phyloP scores from a whole-genome alignment of 2,329 filamentous ascomycete genomes.

The Colletotrichum gloeosporioides region DNA sequence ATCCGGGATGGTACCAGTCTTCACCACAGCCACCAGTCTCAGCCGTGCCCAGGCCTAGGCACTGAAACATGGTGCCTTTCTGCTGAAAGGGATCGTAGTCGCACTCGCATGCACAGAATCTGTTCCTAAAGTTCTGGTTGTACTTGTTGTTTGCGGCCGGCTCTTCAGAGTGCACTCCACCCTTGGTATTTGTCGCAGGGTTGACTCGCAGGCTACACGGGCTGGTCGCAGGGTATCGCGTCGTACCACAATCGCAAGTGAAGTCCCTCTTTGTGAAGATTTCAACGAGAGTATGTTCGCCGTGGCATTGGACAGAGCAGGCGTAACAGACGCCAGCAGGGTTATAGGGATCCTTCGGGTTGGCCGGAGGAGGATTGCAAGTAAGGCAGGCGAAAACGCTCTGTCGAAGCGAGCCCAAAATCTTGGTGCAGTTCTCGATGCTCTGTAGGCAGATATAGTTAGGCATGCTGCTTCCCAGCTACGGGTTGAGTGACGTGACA shows the following conservation, averaged over 20 bases:
- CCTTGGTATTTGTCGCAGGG: conserved; percentile 74
- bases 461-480: not conserved
- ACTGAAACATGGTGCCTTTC: conserved; percentile 98
- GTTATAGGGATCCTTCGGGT: conserved; percentile 66
- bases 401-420: conserved; percentile 87
- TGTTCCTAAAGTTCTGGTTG: conserved; percentile 94
- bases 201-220: conserved; percentile 81
- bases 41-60: conserved; percentile 79
- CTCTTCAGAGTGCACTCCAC: conserved; percentile 77
- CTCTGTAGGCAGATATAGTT: conserved; percentile 58
- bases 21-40: conserved; percentile 92
- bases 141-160: conserved; percentile 81
- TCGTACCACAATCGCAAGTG: conserved; percentile 94
- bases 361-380: conserved; percentile 81
- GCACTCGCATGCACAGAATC: conserved; percentile 88
- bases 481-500: conserved; percentile 31
- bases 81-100: conserved; percentile 89
- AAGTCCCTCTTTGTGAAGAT: conserved; percentile 96
- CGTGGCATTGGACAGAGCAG: conserved; percentile 95
- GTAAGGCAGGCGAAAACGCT: conserved; percentile 91
- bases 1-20: conserved; percentile 98
- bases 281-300: conserved; percentile 92
- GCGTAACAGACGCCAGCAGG: conserved; percentile 93
- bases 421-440: conserved; percentile 90
- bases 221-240: conserved; percentile 71